Conservation (phyloP, 306 rosid species). For the Quercus gilva region DNA sequence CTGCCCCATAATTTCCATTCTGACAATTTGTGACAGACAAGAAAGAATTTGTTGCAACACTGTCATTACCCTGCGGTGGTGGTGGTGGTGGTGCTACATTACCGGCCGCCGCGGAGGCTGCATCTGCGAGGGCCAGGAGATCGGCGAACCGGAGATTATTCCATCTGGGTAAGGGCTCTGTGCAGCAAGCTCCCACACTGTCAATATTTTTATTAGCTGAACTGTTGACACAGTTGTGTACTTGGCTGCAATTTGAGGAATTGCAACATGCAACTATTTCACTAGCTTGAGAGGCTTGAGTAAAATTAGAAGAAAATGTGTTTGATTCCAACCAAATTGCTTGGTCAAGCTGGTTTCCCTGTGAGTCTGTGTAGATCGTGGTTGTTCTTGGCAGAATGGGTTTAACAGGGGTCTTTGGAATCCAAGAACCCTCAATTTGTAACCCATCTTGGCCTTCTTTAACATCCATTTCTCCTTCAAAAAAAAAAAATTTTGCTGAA, state of each 20-base stretch:
- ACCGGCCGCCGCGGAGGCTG: not conserved
- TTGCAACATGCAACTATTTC: slow-evolving; percentile 1
- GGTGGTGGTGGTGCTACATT: not conserved
- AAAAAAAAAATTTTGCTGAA: not conserved
- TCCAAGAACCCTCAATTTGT: slow-evolving; percentile 9
- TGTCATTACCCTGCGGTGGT: not conserved
- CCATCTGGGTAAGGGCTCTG: not conserved
- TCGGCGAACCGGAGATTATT: not conserved
- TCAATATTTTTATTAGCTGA: not conserved
- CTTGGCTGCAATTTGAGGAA: not conserved
- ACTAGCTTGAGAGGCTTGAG: not conserved
- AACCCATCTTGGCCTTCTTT: not conserved
- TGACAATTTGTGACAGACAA: not conserved
- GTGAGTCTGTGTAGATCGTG: not conserved
- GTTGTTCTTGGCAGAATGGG: not conserved
- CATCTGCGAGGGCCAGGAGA: slow-evolving; percentile 3
- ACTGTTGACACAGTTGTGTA: not conserved
- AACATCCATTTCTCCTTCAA: slow-evolving; percentile 15
- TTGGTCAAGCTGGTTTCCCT: not conserved
- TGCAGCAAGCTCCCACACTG: not conserved
- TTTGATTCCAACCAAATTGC: slow-evolving; percentile 5
- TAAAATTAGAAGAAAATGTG: not conserved
- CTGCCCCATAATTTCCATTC: not conserved
- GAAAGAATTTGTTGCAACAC: not conserved
- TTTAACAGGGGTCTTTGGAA: slow-evolving; percentile 23